phyloP scores from a whole-genome alignment of 106 monocot species.

The Chionographis japonica region DNA sequence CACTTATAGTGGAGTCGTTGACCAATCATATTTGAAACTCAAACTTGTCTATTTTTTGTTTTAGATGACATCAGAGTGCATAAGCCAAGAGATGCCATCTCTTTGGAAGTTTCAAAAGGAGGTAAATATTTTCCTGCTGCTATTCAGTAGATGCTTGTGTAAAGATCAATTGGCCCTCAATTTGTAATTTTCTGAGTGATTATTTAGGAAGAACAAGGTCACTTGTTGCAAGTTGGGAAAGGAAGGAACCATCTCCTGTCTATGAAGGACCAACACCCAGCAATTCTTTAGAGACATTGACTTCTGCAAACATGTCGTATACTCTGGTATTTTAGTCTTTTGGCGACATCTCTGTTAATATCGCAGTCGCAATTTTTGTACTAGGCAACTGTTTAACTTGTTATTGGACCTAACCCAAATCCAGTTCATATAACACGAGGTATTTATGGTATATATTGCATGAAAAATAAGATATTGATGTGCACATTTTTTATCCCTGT shows the following conservation, averaged over 20 bases:
- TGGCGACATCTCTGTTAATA: neutral
- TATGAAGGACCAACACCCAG: conserved; percentile 34
- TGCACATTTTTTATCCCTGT: no score
- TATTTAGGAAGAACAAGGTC: conserved; percentile 53
- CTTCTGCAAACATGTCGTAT: conserved; percentile 16
- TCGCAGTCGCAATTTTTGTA: no score
- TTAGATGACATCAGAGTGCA: conserved; percentile 51
- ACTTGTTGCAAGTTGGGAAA: conserved; percentile 60
- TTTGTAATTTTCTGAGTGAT: conserved; percentile 1
- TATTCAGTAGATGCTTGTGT: neutral
- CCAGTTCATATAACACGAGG: no score
- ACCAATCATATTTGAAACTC: neutral
- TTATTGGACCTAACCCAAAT: no score
- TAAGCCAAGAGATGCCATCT: conserved; percentile 43
- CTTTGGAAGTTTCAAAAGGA: conserved; percentile 55
- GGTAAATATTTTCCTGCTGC: conserved; percentile 29
- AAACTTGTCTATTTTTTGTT: conserved; percentile 4
- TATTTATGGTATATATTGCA: no score
- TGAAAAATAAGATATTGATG: no score
- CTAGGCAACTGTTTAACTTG: no score
- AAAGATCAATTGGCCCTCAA: neutral
- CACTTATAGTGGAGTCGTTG: neutral
- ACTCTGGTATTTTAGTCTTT: conserved; percentile 18
- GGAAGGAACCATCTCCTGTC: conserved; percentile 35
- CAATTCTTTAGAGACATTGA: conserved; percentile 21